phyloP scores from a whole-genome alignment of 1,284 basidiomycete species.

The Porodaedalea pini region DNA sequence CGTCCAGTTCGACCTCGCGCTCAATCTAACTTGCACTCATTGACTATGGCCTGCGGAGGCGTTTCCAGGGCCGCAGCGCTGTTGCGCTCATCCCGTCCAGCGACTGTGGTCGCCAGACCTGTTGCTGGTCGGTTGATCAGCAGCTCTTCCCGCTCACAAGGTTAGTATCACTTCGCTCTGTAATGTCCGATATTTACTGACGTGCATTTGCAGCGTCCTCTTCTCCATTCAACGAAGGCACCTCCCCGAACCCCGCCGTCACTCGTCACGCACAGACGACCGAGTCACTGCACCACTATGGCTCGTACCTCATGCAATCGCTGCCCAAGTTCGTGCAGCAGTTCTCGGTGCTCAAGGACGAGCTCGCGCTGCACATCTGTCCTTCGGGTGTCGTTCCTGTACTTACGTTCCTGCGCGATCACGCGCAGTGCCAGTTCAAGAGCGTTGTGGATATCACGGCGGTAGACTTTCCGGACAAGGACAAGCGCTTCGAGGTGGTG shows the following conservation, averaged over 20 bases:
- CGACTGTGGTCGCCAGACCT: conserved; percentile 4
- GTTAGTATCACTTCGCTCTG: conserved; percentile 31
- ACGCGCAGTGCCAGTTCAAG: conserved; percentile 96
- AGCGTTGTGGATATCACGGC: conserved; percentile 90
- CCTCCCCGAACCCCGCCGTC: conserved; percentile 80
- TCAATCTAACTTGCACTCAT: not conserved
- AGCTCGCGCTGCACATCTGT: conserved; percentile 86
- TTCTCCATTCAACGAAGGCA: conserved; percentile 82
- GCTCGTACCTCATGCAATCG: conserved; percentile 86
- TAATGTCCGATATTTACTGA: not conserved
- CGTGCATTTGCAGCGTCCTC: conserved; percentile 47
- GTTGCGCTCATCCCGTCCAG: conserved; percentile 13
- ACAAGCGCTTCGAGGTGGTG: conserved; percentile 95
- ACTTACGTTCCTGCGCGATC: conserved; percentile 93
- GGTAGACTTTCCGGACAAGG: conserved; percentile 91
- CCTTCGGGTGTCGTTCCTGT: conserved; percentile 84
- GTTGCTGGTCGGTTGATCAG: conserved; percentile 24
- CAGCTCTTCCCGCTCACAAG: conserved; percentile 47
- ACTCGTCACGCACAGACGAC: conserved; percentile 67
- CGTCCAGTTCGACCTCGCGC: not conserved
- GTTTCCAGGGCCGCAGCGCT: conserved; percentile 9
- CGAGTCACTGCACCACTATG: conserved; percentile 81
- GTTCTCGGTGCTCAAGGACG: conserved; percentile 97
- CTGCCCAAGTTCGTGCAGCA: conserved; percentile 95
- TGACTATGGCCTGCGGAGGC: conserved; percentile 50